A percentile compares a stretch with the other conserved stretches of the same genome.
Evolutionary conservation across 306 rosid genomes (phyloP).

Genomic region (Medicago arabica): DNA sequence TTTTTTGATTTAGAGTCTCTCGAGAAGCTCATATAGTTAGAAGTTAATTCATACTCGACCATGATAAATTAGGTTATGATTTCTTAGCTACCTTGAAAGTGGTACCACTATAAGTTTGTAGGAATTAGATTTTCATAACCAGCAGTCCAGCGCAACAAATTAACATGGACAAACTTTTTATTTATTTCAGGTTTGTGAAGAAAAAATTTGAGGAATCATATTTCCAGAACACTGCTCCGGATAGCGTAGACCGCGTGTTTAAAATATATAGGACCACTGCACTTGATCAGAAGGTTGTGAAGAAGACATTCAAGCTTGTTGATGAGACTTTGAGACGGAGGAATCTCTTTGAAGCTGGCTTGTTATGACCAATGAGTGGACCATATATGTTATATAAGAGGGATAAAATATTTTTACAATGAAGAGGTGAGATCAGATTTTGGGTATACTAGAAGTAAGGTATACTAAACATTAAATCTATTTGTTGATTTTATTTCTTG

Average conservation of each 20-base stretch:
- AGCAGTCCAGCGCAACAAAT: not conserved
- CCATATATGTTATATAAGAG: constrained; percentile 24
- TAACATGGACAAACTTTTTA: not conserved
- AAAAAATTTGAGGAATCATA: constrained; percentile 94
- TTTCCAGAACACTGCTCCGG: constrained; percentile 89
- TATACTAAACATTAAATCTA: constrained; percentile 53
- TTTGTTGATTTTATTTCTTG: constrained; percentile 69
- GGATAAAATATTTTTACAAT: constrained; percentile 36
- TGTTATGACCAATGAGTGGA: constrained; percentile 63
- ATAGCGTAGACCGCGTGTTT: constrained; percentile 87
- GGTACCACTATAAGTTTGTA: not conserved
- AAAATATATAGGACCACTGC: constrained; percentile 96
- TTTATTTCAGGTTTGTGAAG: constrained; percentile 84
- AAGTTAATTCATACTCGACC: not conserved
- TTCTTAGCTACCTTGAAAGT: not conserved
- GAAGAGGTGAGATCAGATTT: constrained; percentile 49
- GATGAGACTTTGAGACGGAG: constrained; percentile 94
- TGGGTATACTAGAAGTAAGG: constrained; percentile 56
- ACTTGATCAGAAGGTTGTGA: constrained; percentile 96
- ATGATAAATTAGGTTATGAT: not conserved
- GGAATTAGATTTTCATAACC: not conserved
- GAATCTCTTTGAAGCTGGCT: constrained; percentile 94
- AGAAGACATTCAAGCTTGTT: constrained; percentile 98
- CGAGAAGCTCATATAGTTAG: too few species aligned
- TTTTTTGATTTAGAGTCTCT: too few species aligned